A percentile compares a stretch with the other conserved stretches of the same genome.
phyloP scores from a whole-genome alignment of 129 eudicot species.

The Flaveria bidentis region DNA sequence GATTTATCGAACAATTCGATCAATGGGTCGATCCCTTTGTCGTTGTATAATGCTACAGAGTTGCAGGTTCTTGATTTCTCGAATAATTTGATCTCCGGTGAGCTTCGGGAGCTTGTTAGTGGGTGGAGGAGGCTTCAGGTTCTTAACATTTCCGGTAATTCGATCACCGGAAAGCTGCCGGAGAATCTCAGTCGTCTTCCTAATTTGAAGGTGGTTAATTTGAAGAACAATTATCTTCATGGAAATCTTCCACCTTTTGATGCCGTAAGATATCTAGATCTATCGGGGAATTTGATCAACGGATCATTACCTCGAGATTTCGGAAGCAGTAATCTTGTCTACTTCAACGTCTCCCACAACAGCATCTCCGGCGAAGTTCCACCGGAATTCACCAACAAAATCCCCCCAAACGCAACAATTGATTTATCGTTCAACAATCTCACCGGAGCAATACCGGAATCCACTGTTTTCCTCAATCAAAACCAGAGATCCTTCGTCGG shows the following conservation, averaged over 20 bases:
- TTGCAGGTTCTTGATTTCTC: conserved; percentile 64
- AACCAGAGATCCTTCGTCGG: conserved; percentile 54
- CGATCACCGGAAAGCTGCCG: conserved; percentile 62
- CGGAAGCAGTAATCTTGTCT: conserved; percentile 49
- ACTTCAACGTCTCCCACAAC: conserved; percentile 71
- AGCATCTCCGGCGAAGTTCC: conserved; percentile 76
- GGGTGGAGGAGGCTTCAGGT: conserved; percentile 42
- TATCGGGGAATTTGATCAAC: conserved; percentile 68
- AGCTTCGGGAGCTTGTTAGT: conserved; percentile 51
- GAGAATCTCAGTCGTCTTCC: conserved; percentile 34
- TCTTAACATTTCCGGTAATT: conserved; percentile 67
- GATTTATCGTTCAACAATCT: conserved; percentile 83
- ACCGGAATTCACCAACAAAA: conserved; percentile 41
- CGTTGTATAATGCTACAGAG: conserved; percentile 47
- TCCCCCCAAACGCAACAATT: conserved; percentile 62
- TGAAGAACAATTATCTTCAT: conserved; percentile 58
- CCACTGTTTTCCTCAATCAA: conserved; percentile 54
- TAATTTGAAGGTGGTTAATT: conserved; percentile 56
- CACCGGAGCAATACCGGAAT: conserved; percentile 71
- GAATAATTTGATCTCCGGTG: conserved; percentile 76
- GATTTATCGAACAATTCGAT: conserved; percentile 80
- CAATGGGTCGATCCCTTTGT: conserved; percentile 71
- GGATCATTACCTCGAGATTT: conserved; percentile 71
- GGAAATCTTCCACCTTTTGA: conserved; percentile 58
- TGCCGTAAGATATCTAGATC: conserved; percentile 53